phyloP scores from a whole-genome alignment of 148 eudicot genomes.

The Drosera capensis region DNA sequence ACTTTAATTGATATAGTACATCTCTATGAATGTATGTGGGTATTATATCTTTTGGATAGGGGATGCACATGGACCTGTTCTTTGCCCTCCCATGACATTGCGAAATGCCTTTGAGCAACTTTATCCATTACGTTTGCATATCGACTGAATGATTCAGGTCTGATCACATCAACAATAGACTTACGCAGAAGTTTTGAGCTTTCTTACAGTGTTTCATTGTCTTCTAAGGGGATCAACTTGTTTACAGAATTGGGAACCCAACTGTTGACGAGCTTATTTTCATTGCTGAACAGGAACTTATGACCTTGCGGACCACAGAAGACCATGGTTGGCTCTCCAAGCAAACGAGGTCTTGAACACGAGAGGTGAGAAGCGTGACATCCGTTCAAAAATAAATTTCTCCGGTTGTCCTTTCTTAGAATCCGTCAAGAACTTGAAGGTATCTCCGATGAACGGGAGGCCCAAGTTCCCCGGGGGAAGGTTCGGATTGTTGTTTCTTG shows the following conservation, averaged over 20 bases:
- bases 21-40: neutral
- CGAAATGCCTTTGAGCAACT: slow-evolving; percentile 15
- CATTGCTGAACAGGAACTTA: slow-evolving; percentile 5
- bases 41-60: neutral
- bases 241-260: slow-evolving; percentile 4
- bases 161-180: slow-evolving; percentile 12
- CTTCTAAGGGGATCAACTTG: slow-evolving; percentile 10
- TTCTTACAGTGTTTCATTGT: slow-evolving; percentile 5
- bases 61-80: slow-evolving; percentile 10
- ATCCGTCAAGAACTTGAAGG: neutral
- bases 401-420: slow-evolving; percentile 2
- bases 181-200: slow-evolving; percentile 1
- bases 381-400: slow-evolving; percentile 4
- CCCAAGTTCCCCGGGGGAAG: slow-evolving; percentile 4
- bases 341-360: slow-evolving; percentile 3
- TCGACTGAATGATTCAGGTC: slow-evolving; percentile 16
- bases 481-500: neutral
- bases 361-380: slow-evolving; percentile 1
- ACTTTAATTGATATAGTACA: too few relatives aligned
- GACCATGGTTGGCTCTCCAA: neutral
- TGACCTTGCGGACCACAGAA: slow-evolving; percentile 3
- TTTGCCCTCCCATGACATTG: slow-evolving; percentile 8
- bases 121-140: slow-evolving; percentile 18
- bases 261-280: slow-evolving; percentile 1
- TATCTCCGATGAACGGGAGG: slow-evolving; percentile 1